phyloP scores from a whole-genome alignment of 2,329 filamentous ascomycete species.

The Lachnellula suecica region DNA sequence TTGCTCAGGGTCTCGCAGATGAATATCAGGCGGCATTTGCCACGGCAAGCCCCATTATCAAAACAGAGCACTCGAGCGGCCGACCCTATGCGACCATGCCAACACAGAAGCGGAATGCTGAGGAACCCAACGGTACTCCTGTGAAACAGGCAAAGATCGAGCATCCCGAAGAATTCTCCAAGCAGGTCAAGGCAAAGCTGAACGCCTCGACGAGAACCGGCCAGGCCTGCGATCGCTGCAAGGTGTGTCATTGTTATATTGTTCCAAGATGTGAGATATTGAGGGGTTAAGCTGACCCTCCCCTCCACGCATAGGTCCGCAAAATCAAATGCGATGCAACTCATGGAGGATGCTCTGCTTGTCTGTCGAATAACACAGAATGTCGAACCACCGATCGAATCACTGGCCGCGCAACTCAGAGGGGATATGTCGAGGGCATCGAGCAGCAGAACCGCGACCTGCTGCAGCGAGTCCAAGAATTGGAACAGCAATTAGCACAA shows the following conservation, averaged over 20 bases:
- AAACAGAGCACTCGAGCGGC: no score
- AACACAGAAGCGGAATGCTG: conserved; percentile 24
- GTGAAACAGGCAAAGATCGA: conserved; percentile 29
- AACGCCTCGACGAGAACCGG: conserved; percentile 63
- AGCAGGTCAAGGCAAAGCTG: conserved; percentile 51
- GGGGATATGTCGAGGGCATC: conserved; percentile 76
- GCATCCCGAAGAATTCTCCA: conserved; percentile 33
- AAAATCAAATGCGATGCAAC: conserved; percentile 87
- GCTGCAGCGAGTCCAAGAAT: conserved; percentile 63
- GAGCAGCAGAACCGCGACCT: conserved; percentile 72
- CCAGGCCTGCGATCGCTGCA: conserved; percentile 87
- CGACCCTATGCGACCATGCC: conserved; percentile 26
- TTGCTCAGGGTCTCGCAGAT: background rate
- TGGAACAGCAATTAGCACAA: conserved; percentile 64
- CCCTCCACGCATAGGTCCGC: conserved; percentile 54
- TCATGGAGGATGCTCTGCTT: conserved; percentile 79
- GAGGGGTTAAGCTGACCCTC: no score
- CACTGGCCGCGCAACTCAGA: conserved; percentile 74
- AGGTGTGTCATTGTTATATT: conserved; percentile 61
- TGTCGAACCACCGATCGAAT: conserved; percentile 85
- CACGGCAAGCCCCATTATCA: background rate
- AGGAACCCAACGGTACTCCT: conserved; percentile 18
- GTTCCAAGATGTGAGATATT: no score
- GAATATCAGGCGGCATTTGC: background rate
- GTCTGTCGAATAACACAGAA: conserved; percentile 70